phyloP scores from a whole-genome alignment of 2,329 filamentous ascomycete species.

The Claviceps digitariae region DNA sequence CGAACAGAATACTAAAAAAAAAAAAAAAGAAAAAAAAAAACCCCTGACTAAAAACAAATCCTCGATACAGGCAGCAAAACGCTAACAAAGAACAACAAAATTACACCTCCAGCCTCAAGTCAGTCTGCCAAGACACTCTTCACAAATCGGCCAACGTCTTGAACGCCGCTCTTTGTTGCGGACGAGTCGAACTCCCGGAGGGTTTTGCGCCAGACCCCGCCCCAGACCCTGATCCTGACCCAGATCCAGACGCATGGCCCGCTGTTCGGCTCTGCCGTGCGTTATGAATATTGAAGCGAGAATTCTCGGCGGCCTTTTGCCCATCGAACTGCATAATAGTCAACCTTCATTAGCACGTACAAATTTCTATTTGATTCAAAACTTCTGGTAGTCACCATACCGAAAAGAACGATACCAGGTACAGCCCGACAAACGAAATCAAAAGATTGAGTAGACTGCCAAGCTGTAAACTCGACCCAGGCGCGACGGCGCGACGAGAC shows the following conservation, averaged over 20 bases:
- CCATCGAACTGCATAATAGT: constrained; percentile 37
- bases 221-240: constrained; percentile 4
- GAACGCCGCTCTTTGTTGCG: constrained; percentile 24
- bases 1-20: background rate
- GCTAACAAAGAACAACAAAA: background rate
- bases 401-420: constrained; percentile 47
- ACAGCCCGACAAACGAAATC: constrained; percentile 44
- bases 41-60: background rate
- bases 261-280: constrained; percentile 5
- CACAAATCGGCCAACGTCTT: constrained; percentile 41
- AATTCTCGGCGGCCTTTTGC: constrained; percentile 46
- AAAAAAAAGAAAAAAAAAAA: background rate
- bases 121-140: background rate
- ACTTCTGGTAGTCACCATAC: constrained; percentile 26
- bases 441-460: constrained; percentile 35
- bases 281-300: constrained; percentile 42
- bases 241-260: background rate
- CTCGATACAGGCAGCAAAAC: background rate
- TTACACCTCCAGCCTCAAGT: no score
- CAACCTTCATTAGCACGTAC: constrained; percentile 11
- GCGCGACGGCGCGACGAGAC: constrained; percentile 8
- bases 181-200: constrained; percentile 13
- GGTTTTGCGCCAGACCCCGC: constrained; percentile 2
- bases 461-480: constrained; percentile 19
- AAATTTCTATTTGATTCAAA: background rate